Conservation (phyloP, 2,329 filamentous ascomycete genomes). For the Didymella glomerata region DNA sequence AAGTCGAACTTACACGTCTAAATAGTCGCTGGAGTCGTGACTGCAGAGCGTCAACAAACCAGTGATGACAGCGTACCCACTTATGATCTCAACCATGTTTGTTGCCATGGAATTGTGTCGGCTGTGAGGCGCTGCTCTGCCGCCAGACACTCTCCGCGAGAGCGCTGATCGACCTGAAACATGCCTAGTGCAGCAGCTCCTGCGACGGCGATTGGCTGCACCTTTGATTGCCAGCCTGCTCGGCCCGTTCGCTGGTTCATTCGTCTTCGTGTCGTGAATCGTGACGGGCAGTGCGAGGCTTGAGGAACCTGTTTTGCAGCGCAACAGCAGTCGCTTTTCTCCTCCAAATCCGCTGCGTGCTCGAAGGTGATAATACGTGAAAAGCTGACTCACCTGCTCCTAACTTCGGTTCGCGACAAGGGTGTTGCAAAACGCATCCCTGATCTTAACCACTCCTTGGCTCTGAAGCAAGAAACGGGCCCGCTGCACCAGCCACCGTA, state of each 20-base stretch:
- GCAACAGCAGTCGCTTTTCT: neutral
- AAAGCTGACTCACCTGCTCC: neutral
- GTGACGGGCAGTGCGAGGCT: slow-evolving; percentile 5
- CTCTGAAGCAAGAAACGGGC: slow-evolving; percentile 20
- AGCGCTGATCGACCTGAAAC: slow-evolving; percentile 21
- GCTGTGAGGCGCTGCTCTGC: slow-evolving; percentile 14
- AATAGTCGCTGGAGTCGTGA: neutral
- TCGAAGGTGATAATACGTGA: neutral
- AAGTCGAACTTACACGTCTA: neutral
- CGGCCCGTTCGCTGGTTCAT: slow-evolving; percentile 13
- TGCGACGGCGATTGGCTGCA: slow-evolving; percentile 6
- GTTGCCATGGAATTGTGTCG: slow-evolving; percentile 17
- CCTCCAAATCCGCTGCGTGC: neutral
- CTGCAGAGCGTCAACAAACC: neutral
- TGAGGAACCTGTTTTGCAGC: slow-evolving; percentile 1
- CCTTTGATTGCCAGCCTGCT: slow-evolving; percentile 15
- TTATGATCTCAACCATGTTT: slow-evolving; percentile 14
- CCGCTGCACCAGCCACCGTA: slow-evolving; percentile 20
- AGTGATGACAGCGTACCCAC: slow-evolving; percentile 5
- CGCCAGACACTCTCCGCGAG: slow-evolving; percentile 10
- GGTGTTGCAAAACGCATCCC: slow-evolving; percentile 32
- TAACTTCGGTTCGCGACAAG: slow-evolving; percentile 25
- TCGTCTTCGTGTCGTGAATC: slow-evolving; percentile 14
- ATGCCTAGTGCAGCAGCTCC: slow-evolving; percentile 15
- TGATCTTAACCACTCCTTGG: slow-evolving; percentile 26